Evolutionary conservation across 345 rosid species (phyloP).

Genomic region (thale cress (Arabidopsis thaliana)): DNA sequence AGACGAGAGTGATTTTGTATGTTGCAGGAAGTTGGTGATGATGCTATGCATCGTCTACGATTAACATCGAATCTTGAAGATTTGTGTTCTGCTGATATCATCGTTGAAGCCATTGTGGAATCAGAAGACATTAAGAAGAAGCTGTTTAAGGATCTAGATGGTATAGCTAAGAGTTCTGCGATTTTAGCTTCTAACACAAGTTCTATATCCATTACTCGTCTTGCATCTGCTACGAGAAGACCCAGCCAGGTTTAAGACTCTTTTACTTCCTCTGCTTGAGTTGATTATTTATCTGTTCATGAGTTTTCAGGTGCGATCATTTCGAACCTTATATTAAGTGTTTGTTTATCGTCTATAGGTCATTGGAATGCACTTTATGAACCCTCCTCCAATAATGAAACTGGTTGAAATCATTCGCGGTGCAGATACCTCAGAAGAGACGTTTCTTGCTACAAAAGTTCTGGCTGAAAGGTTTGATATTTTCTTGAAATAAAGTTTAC

Average conservation of each 20-base stretch:
- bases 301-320: not conserved
- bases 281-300: conserved; percentile 2
- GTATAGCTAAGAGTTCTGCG: conserved; percentile 63
- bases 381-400: conserved; percentile 98
- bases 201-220: conserved; percentile 87
- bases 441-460: conserved; percentile 60
- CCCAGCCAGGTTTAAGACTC: conserved; percentile 65
- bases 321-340: not conserved
- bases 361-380: conserved; percentile 96
- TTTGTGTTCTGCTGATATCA: conserved; percentile 61
- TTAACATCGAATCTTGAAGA: conserved; percentile 68
- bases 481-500: not conserved
- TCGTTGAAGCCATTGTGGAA: conserved; percentile 87
- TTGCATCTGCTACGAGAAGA: conserved; percentile 76
- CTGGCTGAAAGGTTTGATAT: conserved; percentile 74
- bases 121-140: conserved; percentile 80
- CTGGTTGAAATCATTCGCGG: conserved; percentile 88
- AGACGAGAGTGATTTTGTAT: not conserved
- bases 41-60: conserved; percentile 65
- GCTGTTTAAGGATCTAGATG: conserved; percentile 66
- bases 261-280: conserved; percentile 17
- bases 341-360: conserved; percentile 46
- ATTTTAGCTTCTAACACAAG: conserved; percentile 93
- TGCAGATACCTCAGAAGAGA: conserved; percentile 84
- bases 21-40: conserved; percentile 58